These are phyloP conservation scores for Chlorella variabilis DNA, from an alignment of 163 green algal genomes.

Conservation along the genomic window DNA sequence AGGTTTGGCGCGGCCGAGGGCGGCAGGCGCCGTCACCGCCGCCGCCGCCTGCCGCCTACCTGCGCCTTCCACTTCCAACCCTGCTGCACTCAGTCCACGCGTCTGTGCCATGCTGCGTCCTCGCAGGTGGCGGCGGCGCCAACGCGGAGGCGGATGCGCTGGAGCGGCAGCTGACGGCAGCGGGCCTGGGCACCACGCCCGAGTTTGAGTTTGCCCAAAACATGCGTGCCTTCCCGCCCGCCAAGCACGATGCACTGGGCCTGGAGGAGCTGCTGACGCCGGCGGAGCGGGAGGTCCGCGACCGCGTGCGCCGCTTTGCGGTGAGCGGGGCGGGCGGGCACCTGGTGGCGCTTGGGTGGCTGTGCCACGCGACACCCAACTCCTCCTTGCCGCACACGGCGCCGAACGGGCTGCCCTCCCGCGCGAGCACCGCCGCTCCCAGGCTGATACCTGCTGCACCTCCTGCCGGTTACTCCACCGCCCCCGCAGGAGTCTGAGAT, in stretches of 20 bases:
- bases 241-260: conserved; percentile 73
- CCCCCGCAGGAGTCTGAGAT: conserved; percentile 80
- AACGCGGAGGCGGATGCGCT: background rate
- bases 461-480: no score
- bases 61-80: background rate
- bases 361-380: no score
- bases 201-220: conserved; percentile 54
- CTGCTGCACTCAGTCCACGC: background rate
- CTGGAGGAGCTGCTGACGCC: conserved; percentile 81
- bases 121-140: background rate
- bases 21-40: background rate
- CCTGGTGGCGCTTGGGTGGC: background rate
- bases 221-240: conserved; percentile 71
- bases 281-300: conserved; percentile 70
- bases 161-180: conserved; percentile 27
- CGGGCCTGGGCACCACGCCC: conserved; percentile 23
- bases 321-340: conserved; percentile 39
- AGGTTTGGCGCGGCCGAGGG: no score
- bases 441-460: no score
- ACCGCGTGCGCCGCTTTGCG: conserved; percentile 68
- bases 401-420: background rate
- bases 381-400: no score
- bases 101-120: background rate
- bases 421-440: no score
- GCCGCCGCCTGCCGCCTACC: background rate